These are phyloP conservation scores for Lachancea nothofagi DNA, from an alignment of 805 yeast genomes.

Conservation along the genomic window DNA sequence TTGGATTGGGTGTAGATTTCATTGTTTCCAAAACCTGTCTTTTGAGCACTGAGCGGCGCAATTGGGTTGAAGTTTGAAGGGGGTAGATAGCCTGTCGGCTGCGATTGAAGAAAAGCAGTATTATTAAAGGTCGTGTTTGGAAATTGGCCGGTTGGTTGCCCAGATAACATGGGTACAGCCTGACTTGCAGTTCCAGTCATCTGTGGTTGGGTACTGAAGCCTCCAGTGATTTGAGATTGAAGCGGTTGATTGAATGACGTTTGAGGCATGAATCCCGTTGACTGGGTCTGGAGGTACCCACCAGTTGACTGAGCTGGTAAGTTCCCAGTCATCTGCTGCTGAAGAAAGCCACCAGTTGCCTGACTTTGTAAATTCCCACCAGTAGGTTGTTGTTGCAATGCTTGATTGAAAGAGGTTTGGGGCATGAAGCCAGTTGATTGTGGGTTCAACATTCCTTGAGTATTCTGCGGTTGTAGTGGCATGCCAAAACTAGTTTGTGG, in stretches of 20 bases:
- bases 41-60: constrained; percentile 38
- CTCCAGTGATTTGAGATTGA: constrained; percentile 4
- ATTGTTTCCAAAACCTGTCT: constrained; percentile 42
- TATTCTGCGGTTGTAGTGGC: constrained; percentile 33
- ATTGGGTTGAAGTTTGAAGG: constrained; percentile 36
- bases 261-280: constrained; percentile 20
- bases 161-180: constrained; percentile 20
- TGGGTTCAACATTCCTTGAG: constrained; percentile 34
- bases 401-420: constrained; percentile 34
- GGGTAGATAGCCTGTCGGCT: constrained; percentile 62
- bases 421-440: constrained; percentile 41
- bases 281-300: constrained; percentile 19
- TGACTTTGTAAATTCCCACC: constrained; percentile 35
- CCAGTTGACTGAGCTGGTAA: constrained; percentile 42
- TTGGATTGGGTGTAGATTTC: constrained; percentile 35
- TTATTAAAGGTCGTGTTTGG: constrained; percentile 33
- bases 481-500: constrained; percentile 35
- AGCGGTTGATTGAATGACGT: constrained; percentile 32
- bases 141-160: constrained; percentile 44
- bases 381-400: constrained; percentile 24
- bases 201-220: constrained; percentile 36
- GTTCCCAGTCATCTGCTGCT: constrained; percentile 12
- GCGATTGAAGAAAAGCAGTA: constrained; percentile 43
- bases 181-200: constrained; percentile 29
- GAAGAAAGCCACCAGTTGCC: constrained; percentile 37